phyloP scores from a whole-genome alignment of 202 grass and related monocot species.

The Cymbopogon flexuosus region DNA sequence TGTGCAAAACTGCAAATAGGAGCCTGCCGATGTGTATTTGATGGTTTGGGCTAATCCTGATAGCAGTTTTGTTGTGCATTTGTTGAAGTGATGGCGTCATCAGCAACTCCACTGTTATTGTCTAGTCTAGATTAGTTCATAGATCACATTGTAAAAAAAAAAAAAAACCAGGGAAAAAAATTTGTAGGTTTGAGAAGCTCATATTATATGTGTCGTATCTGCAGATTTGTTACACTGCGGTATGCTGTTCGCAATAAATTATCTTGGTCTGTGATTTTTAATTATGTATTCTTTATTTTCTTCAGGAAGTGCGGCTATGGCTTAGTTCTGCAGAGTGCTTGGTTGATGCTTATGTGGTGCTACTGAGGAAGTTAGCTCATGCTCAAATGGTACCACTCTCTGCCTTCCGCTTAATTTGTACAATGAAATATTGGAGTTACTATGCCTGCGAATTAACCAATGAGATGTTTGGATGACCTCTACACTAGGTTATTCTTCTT shows the following conservation, averaged over 20 bases:
- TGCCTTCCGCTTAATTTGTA: slow-evolving; percentile 11
- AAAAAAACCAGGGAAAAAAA: neutral
- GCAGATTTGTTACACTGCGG: neutral
- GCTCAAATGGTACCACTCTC: slow-evolving; percentile 48
- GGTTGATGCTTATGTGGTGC: slow-evolving; percentile 70
- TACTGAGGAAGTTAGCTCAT: slow-evolving; percentile 61
- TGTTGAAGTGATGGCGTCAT: neutral
- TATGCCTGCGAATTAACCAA: neutral
- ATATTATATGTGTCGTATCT: slow-evolving; percentile 11
- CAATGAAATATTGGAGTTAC: neutral
- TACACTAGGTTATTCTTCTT: slow-evolving; percentile 7
- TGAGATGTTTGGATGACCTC: slow-evolving; percentile 7
- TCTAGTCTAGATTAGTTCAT: neutral
- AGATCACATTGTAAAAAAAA: slow-evolving; percentile 8
- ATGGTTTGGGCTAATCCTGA: neutral
- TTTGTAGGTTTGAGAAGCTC: slow-evolving; percentile 14
- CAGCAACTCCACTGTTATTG: neutral
- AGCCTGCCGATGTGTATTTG: neutral
- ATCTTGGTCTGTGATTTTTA: neutral
- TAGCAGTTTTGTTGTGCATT: neutral
- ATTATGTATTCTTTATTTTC: slow-evolving; percentile 13
- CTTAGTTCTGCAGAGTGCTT: slow-evolving; percentile 60
- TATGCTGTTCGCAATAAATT: slow-evolving; percentile 11
- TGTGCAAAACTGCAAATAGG: neutral
- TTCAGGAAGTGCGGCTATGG: slow-evolving; percentile 56